phyloP scores from a whole-genome alignment of 164 flowering plant species.

The Nymphaea colorata region DNA sequence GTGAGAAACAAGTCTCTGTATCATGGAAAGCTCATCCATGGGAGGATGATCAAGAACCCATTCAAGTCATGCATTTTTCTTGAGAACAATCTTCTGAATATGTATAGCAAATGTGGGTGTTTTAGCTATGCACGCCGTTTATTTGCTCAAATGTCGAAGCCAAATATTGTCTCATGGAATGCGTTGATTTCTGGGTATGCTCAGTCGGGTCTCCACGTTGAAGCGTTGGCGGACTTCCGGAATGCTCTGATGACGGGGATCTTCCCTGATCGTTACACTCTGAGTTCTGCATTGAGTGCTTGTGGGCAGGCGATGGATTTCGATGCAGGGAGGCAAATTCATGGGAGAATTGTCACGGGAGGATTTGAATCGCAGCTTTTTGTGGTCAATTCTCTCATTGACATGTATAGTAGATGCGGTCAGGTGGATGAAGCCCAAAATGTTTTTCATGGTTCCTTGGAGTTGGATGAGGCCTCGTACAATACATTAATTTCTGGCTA shows the following conservation, averaged over 20 bases:
- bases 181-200: constrained; percentile 37
- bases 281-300: constrained; percentile 25
- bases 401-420: constrained; percentile 48
- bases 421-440: constrained; percentile 25
- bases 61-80: constrained; percentile 30
- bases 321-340: constrained; percentile 30
- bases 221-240: constrained; percentile 21
- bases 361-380: constrained; percentile 21
- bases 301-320: constrained; percentile 28
- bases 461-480: constrained; percentile 46
- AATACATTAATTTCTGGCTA: constrained; percentile 45
- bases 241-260: constrained; percentile 19
- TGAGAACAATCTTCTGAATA: constrained; percentile 31
- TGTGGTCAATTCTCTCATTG: constrained; percentile 35
- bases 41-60: constrained; percentile 31
- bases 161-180: constrained; percentile 35
- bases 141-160: constrained; percentile 39
- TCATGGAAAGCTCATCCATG: constrained; percentile 37
- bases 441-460: constrained; percentile 30
- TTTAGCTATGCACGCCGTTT: constrained; percentile 17
- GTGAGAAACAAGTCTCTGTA: constrained; percentile 16
- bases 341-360: constrained; percentile 30
- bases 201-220: constrained; percentile 21
- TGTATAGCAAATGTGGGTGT: constrained; percentile 39
- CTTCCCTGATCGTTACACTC: constrained; percentile 30